Conservation (phyloP, 139 green algal genomes). For the Haematococcus lacustris region DNA sequence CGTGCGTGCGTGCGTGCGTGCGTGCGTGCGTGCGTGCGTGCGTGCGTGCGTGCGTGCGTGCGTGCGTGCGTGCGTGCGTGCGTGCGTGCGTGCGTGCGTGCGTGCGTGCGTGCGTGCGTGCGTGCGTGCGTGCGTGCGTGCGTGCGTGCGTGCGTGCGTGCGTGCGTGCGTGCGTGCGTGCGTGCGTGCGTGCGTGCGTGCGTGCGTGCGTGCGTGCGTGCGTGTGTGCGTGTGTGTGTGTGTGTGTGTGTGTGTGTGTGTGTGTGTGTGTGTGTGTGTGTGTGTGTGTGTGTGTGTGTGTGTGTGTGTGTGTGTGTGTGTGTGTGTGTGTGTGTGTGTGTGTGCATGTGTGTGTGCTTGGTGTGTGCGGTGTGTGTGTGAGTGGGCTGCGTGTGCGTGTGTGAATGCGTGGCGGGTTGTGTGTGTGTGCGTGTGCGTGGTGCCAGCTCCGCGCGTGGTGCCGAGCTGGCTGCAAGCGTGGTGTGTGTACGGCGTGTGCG, state of each 20-base stretch:
- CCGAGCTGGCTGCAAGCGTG: neutral
- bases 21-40: neutral
- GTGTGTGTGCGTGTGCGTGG: too few relatives aligned
- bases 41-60: neutral
- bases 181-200: neutral
- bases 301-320: constrained; percentile 2
- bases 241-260: neutral
- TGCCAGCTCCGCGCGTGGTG: too few relatives aligned
- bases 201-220: neutral
- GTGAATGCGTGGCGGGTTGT: too few relatives aligned
- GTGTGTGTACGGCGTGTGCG: neutral
- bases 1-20: too few relatives aligned
- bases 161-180: neutral
- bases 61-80: neutral
- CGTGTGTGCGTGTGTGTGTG: neutral
- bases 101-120: too few relatives aligned
- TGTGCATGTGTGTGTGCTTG: too few relatives aligned
- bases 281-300: constrained; percentile 10
- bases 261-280: neutral
- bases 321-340: constrained; percentile 1
- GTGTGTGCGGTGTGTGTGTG: too few relatives aligned
- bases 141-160: neutral
- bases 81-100: neutral
- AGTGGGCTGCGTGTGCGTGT: too few relatives aligned
- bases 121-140: neutral